A percentile compares a stretch with the other conserved stretches of the same genome.
Conservation (phyloP, 2,329 filamentous ascomycete genomes). For the Cercospora sp. region DNA sequence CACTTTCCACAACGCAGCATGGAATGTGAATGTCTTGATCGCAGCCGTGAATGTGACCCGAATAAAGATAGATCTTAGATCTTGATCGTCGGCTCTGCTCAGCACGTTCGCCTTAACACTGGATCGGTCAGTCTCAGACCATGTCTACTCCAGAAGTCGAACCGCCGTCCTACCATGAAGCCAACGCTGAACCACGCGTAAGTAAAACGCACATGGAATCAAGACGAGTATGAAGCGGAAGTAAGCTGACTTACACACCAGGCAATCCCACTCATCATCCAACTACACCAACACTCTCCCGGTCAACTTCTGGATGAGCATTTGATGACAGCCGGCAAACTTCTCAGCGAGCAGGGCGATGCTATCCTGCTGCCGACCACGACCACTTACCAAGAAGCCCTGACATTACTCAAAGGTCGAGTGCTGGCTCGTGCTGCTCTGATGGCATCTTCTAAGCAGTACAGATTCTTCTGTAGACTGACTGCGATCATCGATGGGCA, state of each 20-base stretch:
- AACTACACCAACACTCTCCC: slow-evolving; percentile 13
- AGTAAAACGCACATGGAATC: too few relatives aligned
- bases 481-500: not conserved
- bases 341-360: slow-evolving; percentile 3
- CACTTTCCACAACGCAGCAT: not conserved
- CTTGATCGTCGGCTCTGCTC: not conserved
- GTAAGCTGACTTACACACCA: not conserved
- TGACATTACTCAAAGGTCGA: slow-evolving; percentile 3
- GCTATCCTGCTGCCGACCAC: slow-evolving; percentile 13
- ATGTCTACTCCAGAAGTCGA: not conserved
- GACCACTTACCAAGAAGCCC: not conserved
- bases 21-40: not conserved
- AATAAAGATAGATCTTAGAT: not conserved
- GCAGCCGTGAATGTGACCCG: slow-evolving; percentile 1
- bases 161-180: slow-evolving; percentile 12
- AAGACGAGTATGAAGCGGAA: not conserved
- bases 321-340: slow-evolving; percentile 8
- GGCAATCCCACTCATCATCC: slow-evolving; percentile 16
- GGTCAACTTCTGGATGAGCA: slow-evolving; percentile 6
- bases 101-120: not conserved
- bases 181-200: not conserved
- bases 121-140: too few relatives aligned
- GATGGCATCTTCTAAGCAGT: not conserved
- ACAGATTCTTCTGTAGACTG: slow-evolving; percentile 16
- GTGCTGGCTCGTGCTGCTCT: slow-evolving; percentile 9